A percentile compares a stretch with the other conserved stretches of the same genome.
Conservation (phyloP, 345 rosid species). For the sweet orange (Citrus sinensis) region DNA sequence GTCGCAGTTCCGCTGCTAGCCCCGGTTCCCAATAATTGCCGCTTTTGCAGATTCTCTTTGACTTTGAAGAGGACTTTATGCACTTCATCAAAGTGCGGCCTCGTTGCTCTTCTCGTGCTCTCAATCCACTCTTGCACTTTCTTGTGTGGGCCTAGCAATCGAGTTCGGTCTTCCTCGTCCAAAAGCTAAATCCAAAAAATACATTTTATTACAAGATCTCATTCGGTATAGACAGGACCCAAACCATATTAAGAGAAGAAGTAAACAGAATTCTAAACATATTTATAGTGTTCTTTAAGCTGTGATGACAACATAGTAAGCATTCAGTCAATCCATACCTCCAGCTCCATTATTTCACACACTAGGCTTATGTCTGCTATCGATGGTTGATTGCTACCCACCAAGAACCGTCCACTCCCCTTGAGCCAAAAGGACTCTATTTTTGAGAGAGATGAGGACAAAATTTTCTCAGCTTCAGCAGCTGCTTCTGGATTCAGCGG, state of each 20-base stretch:
- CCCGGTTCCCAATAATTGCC: background rate
- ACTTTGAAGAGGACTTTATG: constrained; percentile 46
- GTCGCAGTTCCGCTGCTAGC: constrained; percentile 21
- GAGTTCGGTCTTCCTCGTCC: constrained; percentile 55
- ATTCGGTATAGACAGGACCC: background rate
- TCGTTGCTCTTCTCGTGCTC: constrained; percentile 57
- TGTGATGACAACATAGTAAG: background rate
- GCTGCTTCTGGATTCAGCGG: constrained; percentile 57
- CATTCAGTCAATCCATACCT: constrained; percentile 36
- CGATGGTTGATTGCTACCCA: constrained; percentile 76
- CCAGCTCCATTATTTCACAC: constrained; percentile 77
- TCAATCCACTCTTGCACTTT: constrained; percentile 79
- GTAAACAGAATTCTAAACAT: background rate
- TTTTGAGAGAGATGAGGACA: constrained; percentile 46
- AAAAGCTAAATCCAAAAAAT: constrained; percentile 42
- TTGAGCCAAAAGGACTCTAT: constrained; percentile 82
- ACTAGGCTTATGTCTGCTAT: constrained; percentile 86
- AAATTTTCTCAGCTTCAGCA: constrained; percentile 56
- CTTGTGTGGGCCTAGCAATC: constrained; percentile 59
- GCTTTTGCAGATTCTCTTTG: constrained; percentile 38
- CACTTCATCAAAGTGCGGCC: constrained; percentile 78
- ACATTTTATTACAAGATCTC: constrained; percentile 5
- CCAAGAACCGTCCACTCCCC: constrained; percentile 60
- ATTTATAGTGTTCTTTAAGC: background rate
- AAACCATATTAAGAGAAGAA: background rate